Evolutionary conservation across 306 rosid genomes (phyloP).

Genomic region (Rubus idaeus): DNA sequence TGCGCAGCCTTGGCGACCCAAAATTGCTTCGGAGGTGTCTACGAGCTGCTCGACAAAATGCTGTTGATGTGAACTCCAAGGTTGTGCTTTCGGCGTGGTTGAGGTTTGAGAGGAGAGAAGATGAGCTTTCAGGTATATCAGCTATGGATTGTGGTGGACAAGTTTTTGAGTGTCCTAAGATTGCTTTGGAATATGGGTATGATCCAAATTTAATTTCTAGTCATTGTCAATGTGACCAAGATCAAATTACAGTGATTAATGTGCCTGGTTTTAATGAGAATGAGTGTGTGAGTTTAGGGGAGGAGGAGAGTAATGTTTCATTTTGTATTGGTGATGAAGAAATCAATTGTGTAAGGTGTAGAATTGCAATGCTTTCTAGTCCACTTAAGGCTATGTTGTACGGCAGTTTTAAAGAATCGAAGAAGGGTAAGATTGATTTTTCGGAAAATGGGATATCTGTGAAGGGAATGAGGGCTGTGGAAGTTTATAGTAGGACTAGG

Average conservation of each 20-base stretch:
- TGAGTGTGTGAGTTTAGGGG: slow-evolving; percentile 20
- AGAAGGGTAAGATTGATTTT: slow-evolving; percentile 50
- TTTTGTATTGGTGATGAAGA: slow-evolving; percentile 56
- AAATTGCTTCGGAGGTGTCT: slow-evolving; percentile 70
- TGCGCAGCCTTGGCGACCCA: slow-evolving; percentile 58
- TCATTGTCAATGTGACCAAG: slow-evolving; percentile 49
- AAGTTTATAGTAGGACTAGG: slow-evolving; percentile 65
- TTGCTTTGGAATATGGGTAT: slow-evolving; percentile 55
- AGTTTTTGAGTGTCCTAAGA: slow-evolving; percentile 69
- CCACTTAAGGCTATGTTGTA: slow-evolving; percentile 72
- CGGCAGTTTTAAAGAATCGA: slow-evolving; percentile 67
- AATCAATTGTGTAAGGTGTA: slow-evolving; percentile 50
- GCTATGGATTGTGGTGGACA: slow-evolving; percentile 68
- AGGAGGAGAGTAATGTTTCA: slow-evolving; percentile 54
- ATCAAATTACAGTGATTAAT: slow-evolving; percentile 28
- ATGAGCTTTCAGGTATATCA: slow-evolving; percentile 58
- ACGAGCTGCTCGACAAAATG: slow-evolving; percentile 53
- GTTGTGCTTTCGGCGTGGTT: slow-evolving; percentile 81
- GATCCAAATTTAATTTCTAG: slow-evolving; percentile 35
- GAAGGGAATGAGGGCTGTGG: slow-evolving; percentile 66
- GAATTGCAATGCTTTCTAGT: slow-evolving; percentile 58
- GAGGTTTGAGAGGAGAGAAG: slow-evolving; percentile 73
- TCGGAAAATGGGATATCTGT: slow-evolving; percentile 60
- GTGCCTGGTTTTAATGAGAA: slow-evolving; percentile 14
- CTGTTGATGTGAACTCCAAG: slow-evolving; percentile 61